Evolutionary conservation across 2,329 filamentous ascomycete species (phyloP), one percentile per base, ranked within the genome.

Genomic region (Colletotrichum sojae): DNA sequence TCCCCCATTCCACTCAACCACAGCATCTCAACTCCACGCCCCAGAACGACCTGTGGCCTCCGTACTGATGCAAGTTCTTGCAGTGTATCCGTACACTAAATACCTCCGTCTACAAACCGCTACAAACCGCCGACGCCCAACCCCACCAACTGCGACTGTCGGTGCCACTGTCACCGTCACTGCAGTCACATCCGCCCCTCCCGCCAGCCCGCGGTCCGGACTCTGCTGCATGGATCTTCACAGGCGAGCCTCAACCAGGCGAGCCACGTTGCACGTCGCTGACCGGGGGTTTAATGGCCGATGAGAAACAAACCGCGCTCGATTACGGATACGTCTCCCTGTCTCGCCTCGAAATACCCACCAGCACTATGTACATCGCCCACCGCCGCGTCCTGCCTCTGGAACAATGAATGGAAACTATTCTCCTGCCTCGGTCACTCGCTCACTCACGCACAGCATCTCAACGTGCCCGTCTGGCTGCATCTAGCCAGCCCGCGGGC

Each of bases 191-290:
- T 57, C 70, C 67, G 70, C 67, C 67, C 60, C 67, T 71, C 61
- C 55, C 67, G 55, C 70, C 58, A 69, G 70, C 52, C 67, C 49
- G 63, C 53, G 48, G 70, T 69, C 67, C 70, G 67, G 70, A 55
- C 67, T 56, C 18, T 67, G 16, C 58, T 71, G 63, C 63, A 64
- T 67, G 67, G 70, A 67, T 71, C 64, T 61, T 63, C 56, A 54
- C 36, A 72, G 69, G 61, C 69, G 61, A 71, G 69, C 65, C 69
- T 72, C 46, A 46, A 52, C 52, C 48, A 72, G 63, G 70, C 71
- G 67, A 70, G 71, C 71, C 71, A 72, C 71, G 71, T 72, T 72
- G 71, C 71, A 72, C 70, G 39, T 60, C 71, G 56, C 60, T 54
- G 67, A 71, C 66, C 62, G 39, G 69, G 69, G 56, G 16, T 52